A percentile compares a stretch with the other conserved stretches of the same genome.
Conservation (phyloP, 768 basidiomycete species). For the Clitopilus hobsonii region DNA sequence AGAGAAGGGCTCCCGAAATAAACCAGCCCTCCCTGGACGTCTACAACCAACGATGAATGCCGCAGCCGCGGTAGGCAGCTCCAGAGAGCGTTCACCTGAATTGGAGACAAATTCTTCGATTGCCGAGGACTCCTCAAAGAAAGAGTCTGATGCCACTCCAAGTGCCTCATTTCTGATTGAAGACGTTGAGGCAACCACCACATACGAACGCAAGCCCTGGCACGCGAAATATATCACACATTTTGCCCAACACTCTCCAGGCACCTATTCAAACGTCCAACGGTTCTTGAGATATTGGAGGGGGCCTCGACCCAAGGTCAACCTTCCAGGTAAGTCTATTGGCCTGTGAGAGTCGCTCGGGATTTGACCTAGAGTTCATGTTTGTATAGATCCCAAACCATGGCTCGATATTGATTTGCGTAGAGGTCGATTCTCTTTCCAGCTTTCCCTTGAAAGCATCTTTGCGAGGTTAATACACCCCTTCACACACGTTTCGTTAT, state of each 20-base stretch:
- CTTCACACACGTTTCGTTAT: conserved; percentile 48
- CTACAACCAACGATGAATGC: too few relatives aligned
- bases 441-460: conserved; percentile 49
- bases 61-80: neutral
- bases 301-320: conserved; percentile 57
- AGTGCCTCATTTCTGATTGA: neutral
- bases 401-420: conserved; percentile 46
- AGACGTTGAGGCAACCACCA: conserved; percentile 10
- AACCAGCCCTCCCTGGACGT: too few relatives aligned
- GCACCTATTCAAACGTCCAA: conserved; percentile 10
- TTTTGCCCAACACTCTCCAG: conserved; percentile 16
- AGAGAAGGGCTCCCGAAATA: too few relatives aligned
- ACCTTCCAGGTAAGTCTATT: conserved; percentile 39
- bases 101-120: neutral
- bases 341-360: neutral
- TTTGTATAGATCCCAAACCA: conserved; percentile 43
- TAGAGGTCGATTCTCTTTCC: conserved; percentile 29
- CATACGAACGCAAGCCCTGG: conserved; percentile 13
- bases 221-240: conserved; percentile 10
- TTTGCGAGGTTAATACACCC: conserved; percentile 47
- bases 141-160: neutral
- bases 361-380: neutral
- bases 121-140: neutral
- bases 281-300: conserved; percentile 34
- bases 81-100: neutral